Evolutionary conservation across 495 filamentous ascomycete genomes (phyloP).

Genomic region (Aspergillus diversus): DNA sequence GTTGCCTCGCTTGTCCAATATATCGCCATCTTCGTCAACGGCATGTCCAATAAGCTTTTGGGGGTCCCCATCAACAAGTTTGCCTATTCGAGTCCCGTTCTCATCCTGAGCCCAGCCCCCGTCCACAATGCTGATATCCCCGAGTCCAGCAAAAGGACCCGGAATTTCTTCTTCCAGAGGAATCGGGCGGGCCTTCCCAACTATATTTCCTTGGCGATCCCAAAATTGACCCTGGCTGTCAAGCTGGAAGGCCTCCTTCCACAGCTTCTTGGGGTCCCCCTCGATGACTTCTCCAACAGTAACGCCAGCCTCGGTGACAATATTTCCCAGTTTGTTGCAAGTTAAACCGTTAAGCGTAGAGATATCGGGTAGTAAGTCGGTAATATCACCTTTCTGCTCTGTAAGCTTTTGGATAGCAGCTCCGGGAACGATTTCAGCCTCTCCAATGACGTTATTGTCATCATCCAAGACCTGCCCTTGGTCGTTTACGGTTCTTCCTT

Average conservation of each 20-base stretch:
- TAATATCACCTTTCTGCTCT: slow-evolving; percentile 33
- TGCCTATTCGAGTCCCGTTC: slow-evolving; percentile 54
- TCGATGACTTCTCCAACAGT: slow-evolving; percentile 55
- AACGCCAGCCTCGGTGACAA: slow-evolving; percentile 49
- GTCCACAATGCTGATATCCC: slow-evolving; percentile 51
- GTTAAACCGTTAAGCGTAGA: slow-evolving; percentile 56
- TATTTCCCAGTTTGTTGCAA: slow-evolving; percentile 56
- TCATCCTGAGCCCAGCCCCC: slow-evolving; percentile 57
- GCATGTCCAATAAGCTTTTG: slow-evolving; percentile 55
- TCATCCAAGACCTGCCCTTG: slow-evolving; percentile 49
- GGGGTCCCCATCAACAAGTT: slow-evolving; percentile 55
- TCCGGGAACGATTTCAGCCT: slow-evolving; percentile 30
- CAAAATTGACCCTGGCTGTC: slow-evolving; percentile 58
- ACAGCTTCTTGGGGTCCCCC: slow-evolving; percentile 53
- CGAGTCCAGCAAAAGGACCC: slow-evolving; percentile 57
- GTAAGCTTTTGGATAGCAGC: slow-evolving; percentile 28
- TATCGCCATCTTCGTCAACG: slow-evolving; percentile 61
- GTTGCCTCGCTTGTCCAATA: slow-evolving; percentile 59
- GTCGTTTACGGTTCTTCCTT: slow-evolving; percentile 53
- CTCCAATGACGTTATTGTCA: slow-evolving; percentile 38
- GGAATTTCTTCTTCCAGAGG: slow-evolving; percentile 55
- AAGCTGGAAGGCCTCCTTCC: slow-evolving; percentile 48
- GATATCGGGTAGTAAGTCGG: slow-evolving; percentile 42
- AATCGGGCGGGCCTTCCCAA: slow-evolving; percentile 52
- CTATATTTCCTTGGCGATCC: slow-evolving; percentile 52